Conservation (phyloP, 257 asterid genomes). For the Anisodus tanguticus region DNA sequence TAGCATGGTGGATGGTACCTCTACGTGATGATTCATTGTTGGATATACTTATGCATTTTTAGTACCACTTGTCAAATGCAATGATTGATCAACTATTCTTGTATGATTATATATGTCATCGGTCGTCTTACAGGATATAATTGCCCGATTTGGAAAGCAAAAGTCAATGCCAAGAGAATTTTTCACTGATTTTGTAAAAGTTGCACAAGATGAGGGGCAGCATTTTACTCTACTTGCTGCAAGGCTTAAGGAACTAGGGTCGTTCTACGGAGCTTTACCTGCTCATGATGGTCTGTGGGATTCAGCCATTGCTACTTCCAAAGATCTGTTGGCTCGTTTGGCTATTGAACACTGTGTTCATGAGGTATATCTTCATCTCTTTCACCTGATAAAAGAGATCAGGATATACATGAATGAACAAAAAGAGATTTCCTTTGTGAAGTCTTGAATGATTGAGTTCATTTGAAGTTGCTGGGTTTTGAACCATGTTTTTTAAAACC, state of each 20-base stretch:
- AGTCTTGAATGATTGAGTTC: neutral
- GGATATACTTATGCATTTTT: neutral
- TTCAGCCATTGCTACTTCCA: slow-evolving; percentile 86
- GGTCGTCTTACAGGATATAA: slow-evolving; percentile 64
- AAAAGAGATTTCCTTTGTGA: neutral
- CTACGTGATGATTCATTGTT: neutral
- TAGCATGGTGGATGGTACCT: neutral
- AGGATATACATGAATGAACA: neutral
- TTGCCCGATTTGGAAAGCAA: slow-evolving; percentile 90
- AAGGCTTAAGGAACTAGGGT: slow-evolving; percentile 79
- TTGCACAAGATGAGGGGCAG: slow-evolving; percentile 96
- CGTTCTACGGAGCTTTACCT: slow-evolving; percentile 89
- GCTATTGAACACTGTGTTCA: slow-evolving; percentile 96
- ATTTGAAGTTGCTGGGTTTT: neutral
- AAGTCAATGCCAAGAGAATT: slow-evolving; percentile 87
- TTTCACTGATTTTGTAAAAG: slow-evolving; percentile 92
- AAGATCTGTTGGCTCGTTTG: slow-evolving; percentile 77
- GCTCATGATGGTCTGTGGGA: slow-evolving; percentile 99
- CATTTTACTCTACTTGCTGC: slow-evolving; percentile 86
- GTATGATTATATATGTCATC: neutral
- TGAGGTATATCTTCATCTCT: slow-evolving; percentile 59
- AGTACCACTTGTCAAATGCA: neutral
- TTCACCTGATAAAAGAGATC: slow-evolving; percentile 26
- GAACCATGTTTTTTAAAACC: neutral
- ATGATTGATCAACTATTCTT: neutral